Base-by-base conservation (phyloP, 176 grass and related monocot species). In the Carex myosuroides region DNA sequence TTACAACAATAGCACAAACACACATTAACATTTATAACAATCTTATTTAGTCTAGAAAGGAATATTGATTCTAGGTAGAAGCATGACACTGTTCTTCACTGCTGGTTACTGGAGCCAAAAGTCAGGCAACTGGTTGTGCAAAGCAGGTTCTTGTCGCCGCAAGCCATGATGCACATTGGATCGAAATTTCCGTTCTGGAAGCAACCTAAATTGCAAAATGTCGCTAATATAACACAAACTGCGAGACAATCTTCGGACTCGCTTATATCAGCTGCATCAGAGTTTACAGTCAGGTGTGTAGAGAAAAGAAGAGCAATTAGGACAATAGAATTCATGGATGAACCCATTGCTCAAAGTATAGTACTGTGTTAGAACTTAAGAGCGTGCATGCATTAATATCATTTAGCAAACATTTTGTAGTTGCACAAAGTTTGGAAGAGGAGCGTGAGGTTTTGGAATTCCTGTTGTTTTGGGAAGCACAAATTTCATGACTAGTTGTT, bases 401-500 rank as follows among this genome's bases (percentile, higher is more conserved):
- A 77, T 29, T 77, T 82, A 68, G 39, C 61, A 42, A 54, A 54
- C 6, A 21, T 67, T 67, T 60, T 81, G 78, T 33, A 83, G 66
- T 18, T 71, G 12, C 13, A 17, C 5, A 55, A 30, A 80, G 6
- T 53, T 82, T 46, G 37, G 50, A 48, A 42, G 41, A 68, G 44
- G 68, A 66, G 61, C n/a, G 67, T 82, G 61, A 68, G 80, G 32
- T 68, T 52, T 29, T 55, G 13, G 50, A 77, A 24, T 77, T 33
- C 26, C 21, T 57, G 1, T 56, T 56, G 5, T 57, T 78, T 78
- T 26, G 52, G 48, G 22, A 33, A 33, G 26, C 24, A 2, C 73
- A 33, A 56, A 56, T 78, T 78, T 57, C 73, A 57, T 78, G 73
- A 57, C 52, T 78, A 57, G 73, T 78, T 78, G 73, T 78, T 78